phyloP scores from a whole-genome alignment of 2,329 filamentous ascomycete genomes.

The Diaporthe batatas region DNA sequence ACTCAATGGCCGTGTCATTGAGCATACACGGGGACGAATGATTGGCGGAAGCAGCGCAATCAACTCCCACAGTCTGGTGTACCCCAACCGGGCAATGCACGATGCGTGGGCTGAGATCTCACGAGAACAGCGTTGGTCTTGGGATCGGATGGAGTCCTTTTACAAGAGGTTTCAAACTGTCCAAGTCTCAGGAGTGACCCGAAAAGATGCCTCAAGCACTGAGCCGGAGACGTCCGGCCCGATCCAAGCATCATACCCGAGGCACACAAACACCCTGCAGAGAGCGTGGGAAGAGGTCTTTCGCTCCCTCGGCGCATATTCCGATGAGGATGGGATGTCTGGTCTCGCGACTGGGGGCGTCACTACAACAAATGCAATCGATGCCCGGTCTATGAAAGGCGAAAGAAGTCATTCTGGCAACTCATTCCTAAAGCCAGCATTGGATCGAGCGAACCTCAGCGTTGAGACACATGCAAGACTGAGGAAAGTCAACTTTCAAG shows the following conservation, averaged over 20 bases:
- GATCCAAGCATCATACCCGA: conserved; percentile 18
- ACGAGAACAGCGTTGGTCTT: conserved; percentile 10
- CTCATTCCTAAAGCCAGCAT: conserved; percentile 1
- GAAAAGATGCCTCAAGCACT: neutral
- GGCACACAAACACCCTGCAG: neutral
- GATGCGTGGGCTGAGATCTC: conserved; percentile 5
- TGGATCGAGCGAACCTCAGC: conserved; percentile 3
- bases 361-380: conserved; percentile 10
- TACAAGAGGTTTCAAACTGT: conserved; percentile 9
- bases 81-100: conserved; percentile 16
- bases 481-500: neutral
- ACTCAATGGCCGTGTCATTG: neutral
- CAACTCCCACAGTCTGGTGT: conserved; percentile 18
- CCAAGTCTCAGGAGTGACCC: neutral
- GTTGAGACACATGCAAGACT: conserved; percentile 7
- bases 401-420: conserved; percentile 14
- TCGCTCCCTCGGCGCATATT: neutral
- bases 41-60: conserved; percentile 18
- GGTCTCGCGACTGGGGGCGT: conserved; percentile 8
- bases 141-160: neutral
- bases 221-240: neutral
- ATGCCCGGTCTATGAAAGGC: conserved; percentile 5
- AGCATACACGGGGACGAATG: conserved; percentile 11
- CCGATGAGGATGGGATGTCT: neutral
- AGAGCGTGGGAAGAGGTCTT: conserved; percentile 18